Conservation (phyloP, 768 basidiomycete genomes). For the Xerocomellus chrysenteron region DNA sequence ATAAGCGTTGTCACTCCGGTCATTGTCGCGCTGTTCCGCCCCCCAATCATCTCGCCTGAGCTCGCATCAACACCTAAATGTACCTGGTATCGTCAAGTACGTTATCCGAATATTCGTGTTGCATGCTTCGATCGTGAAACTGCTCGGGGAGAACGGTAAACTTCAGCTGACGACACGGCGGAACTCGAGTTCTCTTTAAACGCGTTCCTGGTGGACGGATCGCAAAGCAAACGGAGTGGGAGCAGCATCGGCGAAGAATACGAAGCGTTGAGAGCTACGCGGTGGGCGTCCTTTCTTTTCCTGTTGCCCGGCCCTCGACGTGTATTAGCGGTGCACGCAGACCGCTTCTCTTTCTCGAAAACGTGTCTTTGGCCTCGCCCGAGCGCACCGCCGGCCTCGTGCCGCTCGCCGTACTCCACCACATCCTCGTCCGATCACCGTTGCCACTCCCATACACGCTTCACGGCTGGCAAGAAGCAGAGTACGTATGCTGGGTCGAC, state of each 20-base stretch:
- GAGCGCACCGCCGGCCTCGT: slow-evolving; percentile 75
- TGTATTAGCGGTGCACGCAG: slow-evolving; percentile 38
- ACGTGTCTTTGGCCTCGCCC: slow-evolving; percentile 60
- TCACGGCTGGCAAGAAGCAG: slow-evolving; percentile 93
- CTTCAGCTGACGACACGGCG: slow-evolving; percentile 93
- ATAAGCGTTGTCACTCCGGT: too few species aligned
- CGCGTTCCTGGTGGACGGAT: slow-evolving; percentile 65
- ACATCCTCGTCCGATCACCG: slow-evolving; percentile 87
- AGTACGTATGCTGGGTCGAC: slow-evolving; percentile 95
- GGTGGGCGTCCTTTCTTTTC: slow-evolving; percentile 46
- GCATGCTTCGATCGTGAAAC: slow-evolving; percentile 91
- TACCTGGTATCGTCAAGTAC: slow-evolving; percentile 66
- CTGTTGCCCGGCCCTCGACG: not conserved
- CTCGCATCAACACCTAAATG: too few species aligned
- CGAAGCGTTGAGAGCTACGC: slow-evolving; percentile 76
- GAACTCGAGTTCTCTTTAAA: slow-evolving; percentile 91
- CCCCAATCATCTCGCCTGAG: too few species aligned
- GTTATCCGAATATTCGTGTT: slow-evolving; percentile 85
- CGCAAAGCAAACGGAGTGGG: slow-evolving; percentile 57
- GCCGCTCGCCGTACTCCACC: slow-evolving; percentile 85
- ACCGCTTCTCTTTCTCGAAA: slow-evolving; percentile 88
- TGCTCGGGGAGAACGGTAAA: slow-evolving; percentile 89
- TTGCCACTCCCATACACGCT: slow-evolving; percentile 83
- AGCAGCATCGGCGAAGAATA: slow-evolving; percentile 85
- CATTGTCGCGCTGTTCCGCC: too few species aligned